Evolutionary conservation across 2,329 filamentous ascomycete species (phyloP), one percentile per base, ranked within the genome.

Genomic region (Cordyceps javanica): DNA sequence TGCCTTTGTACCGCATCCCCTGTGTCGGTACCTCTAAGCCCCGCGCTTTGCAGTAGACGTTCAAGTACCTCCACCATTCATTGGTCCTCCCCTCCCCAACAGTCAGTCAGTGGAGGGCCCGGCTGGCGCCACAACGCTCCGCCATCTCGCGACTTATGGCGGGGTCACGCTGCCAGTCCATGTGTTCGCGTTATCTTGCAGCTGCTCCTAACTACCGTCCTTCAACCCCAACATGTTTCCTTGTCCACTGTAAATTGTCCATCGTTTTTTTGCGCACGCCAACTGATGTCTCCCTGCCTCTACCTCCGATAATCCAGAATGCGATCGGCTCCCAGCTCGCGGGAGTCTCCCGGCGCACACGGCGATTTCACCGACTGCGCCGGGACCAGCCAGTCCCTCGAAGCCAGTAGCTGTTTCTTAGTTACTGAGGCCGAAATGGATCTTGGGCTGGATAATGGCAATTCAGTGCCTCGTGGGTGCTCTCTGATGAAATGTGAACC

Each of bases 361-460:
- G 16, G 19, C 30, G 34, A 38, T 32, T 48, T 32, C 53, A 46
- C 41, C 41, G 34, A 56, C 55, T 34, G 39, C 51, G 39, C 21
- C 11, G 26, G 14, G 3, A n/a, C 55, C 45, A 44, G 55, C 45
- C 55, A 50, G 19, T 32, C 26, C 11, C 45, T 63, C 66, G 36
- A 46, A 62, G 32, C 61, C 66, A 63, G 71, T 25, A 61, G 67
- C n/a, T 74, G 69, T 61, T 70, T 72, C 62, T 66, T 74, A 56
- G 66, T 71, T 13, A 71, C 67, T 13, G 72, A 74, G 51, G 64
- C 66, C 30, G 63, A 67, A 25, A 64, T 74, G 16, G 66, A 70
- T 44, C 38, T 42, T 28, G 38, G 36, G 21, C 23, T 44, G 9
- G 36, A 50, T n/a, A 36, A 28, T 11, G 45, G 21, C 23, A 57